Evolutionary conservation across 2,329 filamentous ascomycete species (phyloP), one percentile per base, ranked within the genome.

Genomic region (Dothidotthia symphoricarpi): DNA sequence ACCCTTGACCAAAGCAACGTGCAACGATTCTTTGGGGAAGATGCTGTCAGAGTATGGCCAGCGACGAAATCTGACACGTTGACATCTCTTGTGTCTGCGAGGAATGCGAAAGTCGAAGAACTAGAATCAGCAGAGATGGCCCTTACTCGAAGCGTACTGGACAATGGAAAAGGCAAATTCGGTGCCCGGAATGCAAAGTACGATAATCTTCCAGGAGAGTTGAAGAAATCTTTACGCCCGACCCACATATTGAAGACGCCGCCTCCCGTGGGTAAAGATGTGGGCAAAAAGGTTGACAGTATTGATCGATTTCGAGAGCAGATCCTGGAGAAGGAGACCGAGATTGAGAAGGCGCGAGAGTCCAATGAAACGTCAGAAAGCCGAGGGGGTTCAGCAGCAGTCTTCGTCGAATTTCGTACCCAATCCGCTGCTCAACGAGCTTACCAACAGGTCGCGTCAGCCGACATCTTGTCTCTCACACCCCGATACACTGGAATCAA

Each of bases 201-300:
- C 31, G 74, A 77, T 9, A 72, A 73, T 35, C 80, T 67, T 15
- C 53, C 63, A 0, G 55, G 59, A 26, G 86, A 57, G 72, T 75
- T 53, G 82, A 90, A 67, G 80, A 85, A 39, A 85, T 85, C 48
- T 77, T 77, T 40, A 10, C 49, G 67, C 6, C 67, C 67, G 4
- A 68, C 61, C 1, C 64, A 69, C 33, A 51, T 53, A 9, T 41
- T 65, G 16, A 64, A 64, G 29, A 61, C 57, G 4, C 28, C 31
- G n/a, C 47, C 58, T 14, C 49, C 93, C 15, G n/a, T n/a, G n/a
- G n/a, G n/a, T n/a, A n/a, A n/a, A n/a, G n/a, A n/a, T n/a, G 78
- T 90, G 50, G 86, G 89, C 51, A 83, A 88, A 61, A 93, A 95
- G 66, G 90, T 96, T 12, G 93, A 98, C 69, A 93, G 89, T 0